Base-by-base conservation (phyloP, 2,329 filamentous ascomycete species). In the Nannizzia gypsea region DNA sequence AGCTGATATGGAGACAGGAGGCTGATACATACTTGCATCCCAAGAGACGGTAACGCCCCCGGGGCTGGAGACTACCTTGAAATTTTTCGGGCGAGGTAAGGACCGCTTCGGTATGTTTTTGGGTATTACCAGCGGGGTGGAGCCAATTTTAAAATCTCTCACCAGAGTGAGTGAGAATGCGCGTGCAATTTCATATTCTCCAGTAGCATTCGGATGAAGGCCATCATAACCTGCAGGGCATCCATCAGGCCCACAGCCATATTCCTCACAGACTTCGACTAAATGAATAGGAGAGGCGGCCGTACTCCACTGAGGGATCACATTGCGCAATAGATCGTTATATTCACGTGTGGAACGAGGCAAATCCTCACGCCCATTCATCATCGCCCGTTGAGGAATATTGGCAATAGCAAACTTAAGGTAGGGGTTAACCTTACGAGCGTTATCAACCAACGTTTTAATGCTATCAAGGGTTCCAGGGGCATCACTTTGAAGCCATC, bases 101-200 rank as follows among this genome's bases (percentile, higher is more conserved):
- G 24, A 28, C 11, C 50, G 50, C 5, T 15, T n/a, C 5, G 50
- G 50, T 15, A 54, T 36, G 17, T 54, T 17, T 9, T 20, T 15
- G 8, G 50, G 50, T 9, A 54, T 24, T 20, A 17, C 28, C 50
- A 54, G 26, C 50, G 50, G 28, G 11, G 13, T 8, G 17, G 28
- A n/a, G 11, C 50, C 50, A 20, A 54, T 31, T n/a, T 20, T 34
- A 6, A 54, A 54, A 15, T 31, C 50, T n/a, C 31, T 54, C 13
- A 54, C 50, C 8, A 54, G 50, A 6, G 50, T 20, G 17, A 54
- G 50, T 36, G 50, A 54, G 28, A 54, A 54, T 24, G 50, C 50
- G 50, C 26, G 50, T 54, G 50, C 50, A 17, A 54, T 54, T 54
- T 54, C 22, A 28, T 54, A 54, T 17, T 54, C 50, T 26, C 50